phyloP scores from a whole-genome alignment of 2,329 filamentous ascomycete genomes.

The Colletotrichum lentis region DNA sequence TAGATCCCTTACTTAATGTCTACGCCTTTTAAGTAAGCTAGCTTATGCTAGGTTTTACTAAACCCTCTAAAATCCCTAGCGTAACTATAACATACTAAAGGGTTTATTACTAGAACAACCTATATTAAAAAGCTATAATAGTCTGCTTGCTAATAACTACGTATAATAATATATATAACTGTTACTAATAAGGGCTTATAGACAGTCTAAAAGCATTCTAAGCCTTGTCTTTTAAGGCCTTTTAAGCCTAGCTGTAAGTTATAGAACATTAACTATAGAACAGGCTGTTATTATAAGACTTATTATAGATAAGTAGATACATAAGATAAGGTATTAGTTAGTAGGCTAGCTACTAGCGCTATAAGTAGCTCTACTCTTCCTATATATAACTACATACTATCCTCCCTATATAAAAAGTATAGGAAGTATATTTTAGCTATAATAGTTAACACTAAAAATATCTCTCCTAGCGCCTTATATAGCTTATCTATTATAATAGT shows the following conservation, averaged over 20 bases:
- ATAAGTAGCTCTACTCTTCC: neutral
- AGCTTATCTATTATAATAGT: neutral
- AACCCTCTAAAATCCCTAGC: neutral
- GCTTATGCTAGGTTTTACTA: neutral
- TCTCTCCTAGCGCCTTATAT: neutral
- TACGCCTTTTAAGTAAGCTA: neutral
- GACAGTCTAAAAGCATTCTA: neutral
- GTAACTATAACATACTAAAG: neutral
- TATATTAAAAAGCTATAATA: neutral
- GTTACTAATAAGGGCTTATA: neutral
- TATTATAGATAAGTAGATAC: neutral
- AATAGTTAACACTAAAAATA: neutral
- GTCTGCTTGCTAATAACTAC: neutral
- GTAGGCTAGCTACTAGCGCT: neutral
- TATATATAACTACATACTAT: neutral
- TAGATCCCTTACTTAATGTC: neutral
- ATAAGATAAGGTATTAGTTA: neutral
- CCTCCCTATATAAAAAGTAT: neutral
- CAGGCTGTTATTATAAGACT: neutral
- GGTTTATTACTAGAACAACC: neutral
- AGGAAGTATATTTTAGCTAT: slow-evolving; percentile 1
- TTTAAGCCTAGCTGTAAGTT: neutral
- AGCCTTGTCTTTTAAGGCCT: neutral
- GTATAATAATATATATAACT: neutral
- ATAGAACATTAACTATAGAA: neutral